Evolutionary conservation across 371 early-diverging fungal species (phyloP), one percentile per base, ranked within the genome.

Genomic region (Mucor mucedo): DNA sequence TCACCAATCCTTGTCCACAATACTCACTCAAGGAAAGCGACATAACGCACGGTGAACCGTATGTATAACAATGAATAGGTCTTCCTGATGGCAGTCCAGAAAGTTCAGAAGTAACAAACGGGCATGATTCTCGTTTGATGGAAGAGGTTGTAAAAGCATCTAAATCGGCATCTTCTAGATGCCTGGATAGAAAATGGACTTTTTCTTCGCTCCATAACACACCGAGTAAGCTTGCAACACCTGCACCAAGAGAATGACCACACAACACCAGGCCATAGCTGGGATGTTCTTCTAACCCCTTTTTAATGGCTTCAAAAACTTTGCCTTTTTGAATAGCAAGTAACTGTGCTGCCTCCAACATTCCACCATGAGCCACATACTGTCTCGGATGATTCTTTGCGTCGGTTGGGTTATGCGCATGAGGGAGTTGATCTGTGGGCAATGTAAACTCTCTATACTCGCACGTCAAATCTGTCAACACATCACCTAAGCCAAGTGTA

Each of bases 381-480:
- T 61, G 78, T 41, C 61, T 52, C 13, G 48, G 67, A 27, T 67
- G 42, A 8, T 49, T 55, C 6, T 44, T 40, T 38, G 44, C 39
- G 7, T 27, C 50, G 13, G 55, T 54, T 3, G 35, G 38, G 11
- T 55, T 38, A n/a, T 66, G 53, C 1, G 52, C 58, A 62, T 66
- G 61, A 8, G 55, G 27, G 13, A 56, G 14, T 2, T 56, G 39
- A 21, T 73, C 78, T 2, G 71, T 66, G 0, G 78, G 77, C 39
- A 93, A 67, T 0, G 66, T 62, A 45, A 94, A 75, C n/a, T 87
- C 79, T 49, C 84, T 80, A 72, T 94, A 94, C 39, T 86, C 86
- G 61, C 93, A 93, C 9, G 91, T 89, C 52, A 96, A 80, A 72
- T 97, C 96, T 7, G 95, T 91, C 56, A 97, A 71, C 14, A 93